These are phyloP conservation scores for Psilocybe sp. DNA, from an alignment of 768 basidiomycete species.

Conservation along the genomic window DNA sequence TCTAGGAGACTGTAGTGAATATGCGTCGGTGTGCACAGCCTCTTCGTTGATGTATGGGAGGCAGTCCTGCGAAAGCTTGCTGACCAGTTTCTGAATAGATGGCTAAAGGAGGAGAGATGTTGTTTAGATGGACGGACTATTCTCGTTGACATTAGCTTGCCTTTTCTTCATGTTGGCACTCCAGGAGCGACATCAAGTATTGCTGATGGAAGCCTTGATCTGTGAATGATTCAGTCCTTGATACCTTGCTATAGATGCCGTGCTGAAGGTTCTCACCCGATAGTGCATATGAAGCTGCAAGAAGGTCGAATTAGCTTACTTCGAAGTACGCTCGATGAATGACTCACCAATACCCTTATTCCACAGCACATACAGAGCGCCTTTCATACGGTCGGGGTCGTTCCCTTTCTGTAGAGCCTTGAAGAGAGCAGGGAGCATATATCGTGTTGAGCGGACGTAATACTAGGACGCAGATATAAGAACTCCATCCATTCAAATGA, in stretches of 20 bases:
- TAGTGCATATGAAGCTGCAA: slow-evolving; percentile 63
- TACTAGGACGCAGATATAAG: slow-evolving; percentile 39
- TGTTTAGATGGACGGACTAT: neutral
- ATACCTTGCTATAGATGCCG: neutral
- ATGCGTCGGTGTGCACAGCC: slow-evolving; percentile 59
- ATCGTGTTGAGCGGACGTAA: slow-evolving; percentile 69
- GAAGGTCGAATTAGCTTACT: neutral
- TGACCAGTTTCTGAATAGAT: slow-evolving; percentile 72
- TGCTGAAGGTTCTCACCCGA: slow-evolving; percentile 42
- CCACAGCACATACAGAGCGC: slow-evolving; percentile 79
- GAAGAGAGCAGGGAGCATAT: slow-evolving; percentile 58
- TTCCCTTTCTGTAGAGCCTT: slow-evolving; percentile 66
- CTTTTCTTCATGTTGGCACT: slow-evolving; percentile 86
- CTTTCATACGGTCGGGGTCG: slow-evolving; percentile 94
- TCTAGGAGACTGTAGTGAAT: slow-evolving; percentile 44
- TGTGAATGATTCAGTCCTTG: slow-evolving; percentile 21
- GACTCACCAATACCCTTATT: slow-evolving; percentile 65
- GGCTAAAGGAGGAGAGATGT: slow-evolving; percentile 39
- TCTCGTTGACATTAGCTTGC: slow-evolving; percentile 27
- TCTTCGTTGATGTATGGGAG: slow-evolving; percentile 62
- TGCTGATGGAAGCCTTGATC: slow-evolving; percentile 55
- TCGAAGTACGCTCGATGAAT: too few relatives aligned
- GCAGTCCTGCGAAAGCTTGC: slow-evolving; percentile 60
- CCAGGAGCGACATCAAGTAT: slow-evolving; percentile 62
- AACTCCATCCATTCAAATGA: neutral